Evolutionary conservation across 805 yeast species (phyloP), one percentile per base, ranked within the genome.

Genomic region (Metschnikowia baotianmanensis): DNA sequence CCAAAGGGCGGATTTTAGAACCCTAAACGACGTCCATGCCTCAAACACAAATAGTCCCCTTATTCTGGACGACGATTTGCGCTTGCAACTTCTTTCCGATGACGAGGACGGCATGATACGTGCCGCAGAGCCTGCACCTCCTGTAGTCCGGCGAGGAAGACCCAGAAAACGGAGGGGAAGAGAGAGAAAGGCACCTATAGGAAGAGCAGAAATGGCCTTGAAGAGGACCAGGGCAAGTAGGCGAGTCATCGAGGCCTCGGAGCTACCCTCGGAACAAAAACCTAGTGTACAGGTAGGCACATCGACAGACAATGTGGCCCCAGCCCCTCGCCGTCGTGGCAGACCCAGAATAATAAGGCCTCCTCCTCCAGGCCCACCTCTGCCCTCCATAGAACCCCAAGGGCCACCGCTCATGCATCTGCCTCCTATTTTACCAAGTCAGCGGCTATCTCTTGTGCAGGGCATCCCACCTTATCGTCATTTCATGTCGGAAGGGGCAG

Each of bases 341-440:
- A 27, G 38, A 15, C 31, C 19, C 12, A 4, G 28, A n/a, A 25
- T 15, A 12, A 15, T 25, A n/a, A 9, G n/a, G 12, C 22, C 26
- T 12, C 34, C 34, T 2, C 23, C 33, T 1, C 23, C 33, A 18
- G 23, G 33, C 6, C 38, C 38, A 21, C 19, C n/a, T 12, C 43
- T 29, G 43, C 38, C 40, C 11, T 8, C n/a, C 5, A 18, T 31
- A 7, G 45, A 40, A 29, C 36, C 38, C 18, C 38, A 32, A 22
- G 43, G 42, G n/a, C 46, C 46, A 2, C 46, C 41, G 20, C 40
- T 45, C 27, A 35, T 38, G 43, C 45, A 42, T 32, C 43, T 42
- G 48, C 50, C 52, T 12, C 52, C 52, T 2, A 45, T 48, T 16
- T 42, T 48, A 16, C 52, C 52, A n/a, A 48, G 52, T 21, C 52